Conservation (phyloP, 352 stramenopile genomes). For the Phytophthora boehmeriae region DNA sequence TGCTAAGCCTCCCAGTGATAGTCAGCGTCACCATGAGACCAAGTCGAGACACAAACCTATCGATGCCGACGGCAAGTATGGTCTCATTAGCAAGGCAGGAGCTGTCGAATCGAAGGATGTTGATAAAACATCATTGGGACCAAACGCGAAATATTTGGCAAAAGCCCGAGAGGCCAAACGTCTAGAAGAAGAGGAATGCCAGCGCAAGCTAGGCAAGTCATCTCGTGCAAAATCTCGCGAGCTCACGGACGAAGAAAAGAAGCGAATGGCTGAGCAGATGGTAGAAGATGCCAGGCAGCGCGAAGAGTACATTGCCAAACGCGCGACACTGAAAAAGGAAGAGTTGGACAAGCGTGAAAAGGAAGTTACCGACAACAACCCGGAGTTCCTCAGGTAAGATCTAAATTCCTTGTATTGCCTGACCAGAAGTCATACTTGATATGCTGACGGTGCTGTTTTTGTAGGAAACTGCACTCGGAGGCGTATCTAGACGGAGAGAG, state of each 20-base stretch:
- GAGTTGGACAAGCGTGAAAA: conserved; percentile 63
- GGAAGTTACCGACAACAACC: conserved; percentile 52
- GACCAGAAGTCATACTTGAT: not conserved
- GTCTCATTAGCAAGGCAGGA: conserved; percentile 60
- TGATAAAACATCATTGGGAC: conserved; percentile 78
- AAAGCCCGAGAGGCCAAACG: conserved; percentile 73
- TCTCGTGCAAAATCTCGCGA: conserved; percentile 20
- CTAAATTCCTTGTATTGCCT: not conserved
- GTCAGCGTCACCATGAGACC: conserved; percentile 15
- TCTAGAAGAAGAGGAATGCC: conserved; percentile 73
- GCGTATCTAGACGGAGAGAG: conserved; percentile 70
- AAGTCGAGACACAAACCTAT: conserved; percentile 29
- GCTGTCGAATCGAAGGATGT: conserved; percentile 75
- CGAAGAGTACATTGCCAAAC: conserved; percentile 65
- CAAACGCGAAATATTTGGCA: conserved; percentile 75
- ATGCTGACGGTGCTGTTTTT: conserved; percentile 5
- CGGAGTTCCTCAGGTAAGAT: conserved; percentile 76
- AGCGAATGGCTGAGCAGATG: conserved; percentile 69
- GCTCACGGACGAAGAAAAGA: conserved; percentile 68
- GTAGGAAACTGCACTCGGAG: conserved; percentile 69
- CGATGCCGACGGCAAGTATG: conserved; percentile 55
- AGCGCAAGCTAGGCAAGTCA: conserved; percentile 61
- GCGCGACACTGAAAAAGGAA: conserved; percentile 53
- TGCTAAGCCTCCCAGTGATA: conserved; percentile 1
- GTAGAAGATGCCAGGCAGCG: conserved; percentile 72